Conservation (phyloP, 2,329 filamentous ascomycete species). For the Fusarium scirpi region DNA sequence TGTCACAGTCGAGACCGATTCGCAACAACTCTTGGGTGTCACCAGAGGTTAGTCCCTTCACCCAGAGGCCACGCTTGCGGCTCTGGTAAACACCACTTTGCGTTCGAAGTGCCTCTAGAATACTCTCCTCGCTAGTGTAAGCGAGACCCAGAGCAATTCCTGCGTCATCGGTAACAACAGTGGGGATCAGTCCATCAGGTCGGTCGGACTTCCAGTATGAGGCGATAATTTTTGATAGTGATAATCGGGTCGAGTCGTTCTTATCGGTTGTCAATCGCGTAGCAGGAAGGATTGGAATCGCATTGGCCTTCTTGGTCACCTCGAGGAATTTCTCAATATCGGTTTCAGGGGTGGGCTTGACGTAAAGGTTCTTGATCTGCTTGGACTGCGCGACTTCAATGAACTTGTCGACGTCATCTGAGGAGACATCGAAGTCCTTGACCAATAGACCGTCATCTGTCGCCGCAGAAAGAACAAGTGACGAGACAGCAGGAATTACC, state of each 20-base stretch:
- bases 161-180: constrained; percentile 89
- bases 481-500: constrained; percentile 64
- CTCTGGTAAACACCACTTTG: constrained; percentile 91
- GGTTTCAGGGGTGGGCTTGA: constrained; percentile 62
- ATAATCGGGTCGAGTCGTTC: constrained; percentile 64
- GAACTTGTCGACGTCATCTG: constrained; percentile 57
- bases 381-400: constrained; percentile 59
- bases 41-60: constrained; percentile 94
- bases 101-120: constrained; percentile 85
- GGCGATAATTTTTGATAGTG: constrained; percentile 78
- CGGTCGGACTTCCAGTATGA: constrained; percentile 84
- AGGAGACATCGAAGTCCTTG: constrained; percentile 62
- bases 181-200: constrained; percentile 85
- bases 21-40: constrained; percentile 91
- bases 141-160: constrained; percentile 88
- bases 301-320: constrained; percentile 62
- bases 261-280: constrained; percentile 76
- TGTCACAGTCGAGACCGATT: constrained; percentile 91
- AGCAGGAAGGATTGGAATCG: constrained; percentile 81
- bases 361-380: constrained; percentile 62
- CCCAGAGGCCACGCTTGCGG: constrained; percentile 93
- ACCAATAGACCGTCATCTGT: constrained; percentile 65
- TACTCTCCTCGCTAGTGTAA: constrained; percentile 93
- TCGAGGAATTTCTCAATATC: constrained; percentile 61
- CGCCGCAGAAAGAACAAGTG: constrained; percentile 59